Evolutionary conservation across 1,284 basidiomycete genomes (phyloP), one percentile per base, ranked within the genome.

Genomic region (Afroboletus lepidellus): DNA sequence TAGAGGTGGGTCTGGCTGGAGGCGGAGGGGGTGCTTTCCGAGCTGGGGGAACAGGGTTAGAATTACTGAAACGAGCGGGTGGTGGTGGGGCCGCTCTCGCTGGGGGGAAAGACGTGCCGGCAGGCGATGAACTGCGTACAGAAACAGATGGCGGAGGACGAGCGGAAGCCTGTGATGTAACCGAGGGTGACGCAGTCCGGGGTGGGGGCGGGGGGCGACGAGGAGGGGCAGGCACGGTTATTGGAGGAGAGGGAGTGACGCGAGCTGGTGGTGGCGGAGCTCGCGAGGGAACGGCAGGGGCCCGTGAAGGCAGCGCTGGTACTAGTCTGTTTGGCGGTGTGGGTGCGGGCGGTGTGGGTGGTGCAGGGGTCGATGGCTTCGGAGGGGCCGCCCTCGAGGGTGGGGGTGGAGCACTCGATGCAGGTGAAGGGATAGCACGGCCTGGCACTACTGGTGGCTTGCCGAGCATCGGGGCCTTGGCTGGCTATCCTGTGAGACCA

Each of bases 371-470:
- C 15, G 64, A 67, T 47, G 64, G 66, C 39, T 64, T 63, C 15
- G 69, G 67, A 23, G 69, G 67, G 9, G 69, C 49, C 16, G 55
- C 62, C 34, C 68, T 67, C 8, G 58, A 57, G 25, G 73, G 72
- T 3, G 72, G 66, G n/a, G 69, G 66, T 3, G 67, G 69, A 12
- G 68, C 61, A 43, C 43, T 67, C 16, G 70, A 57, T 23, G 67
- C 61, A 36, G 73, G 57, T 24, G 72, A 55, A 24, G 73, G 63
- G 3, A 64, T 62, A 48, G 74, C 70, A 37, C 80, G 75, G 54
- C 76, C 81, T 3, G 88, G 85, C 43, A 92, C 75, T 1, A 78
- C 71, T 1, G 90, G 89, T 4, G 88, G 83, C 63, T 79, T 88
- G 13, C 79, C 84, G 2, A 90, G 70, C 38, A 76, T 72, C 30